phyloP scores from a whole-genome alignment of 2,329 filamentous ascomycete species.

The Talaromyces rugulosus region DNA sequence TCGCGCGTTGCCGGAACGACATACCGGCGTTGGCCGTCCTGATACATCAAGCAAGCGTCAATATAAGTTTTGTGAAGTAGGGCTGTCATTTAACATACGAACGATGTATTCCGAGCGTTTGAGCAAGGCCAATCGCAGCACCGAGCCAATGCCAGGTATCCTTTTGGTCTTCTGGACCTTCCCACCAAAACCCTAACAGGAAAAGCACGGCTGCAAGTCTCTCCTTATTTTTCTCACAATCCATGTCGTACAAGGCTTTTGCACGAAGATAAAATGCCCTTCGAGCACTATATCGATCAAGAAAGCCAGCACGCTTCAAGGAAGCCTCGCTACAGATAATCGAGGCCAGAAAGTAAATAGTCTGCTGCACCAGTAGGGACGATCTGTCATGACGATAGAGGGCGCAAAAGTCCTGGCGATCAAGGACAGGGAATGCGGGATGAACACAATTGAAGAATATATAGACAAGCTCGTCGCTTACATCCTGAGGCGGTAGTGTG shows the following conservation, averaged over 20 bases:
- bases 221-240: constrained; percentile 78
- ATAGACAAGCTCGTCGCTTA: no score
- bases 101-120: background rate
- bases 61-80: no score
- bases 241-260: constrained; percentile 68
- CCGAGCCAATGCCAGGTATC: constrained; percentile 36
- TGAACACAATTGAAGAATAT: no score
- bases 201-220: constrained; percentile 67
- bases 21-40: no score
- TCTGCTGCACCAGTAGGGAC: background rate
- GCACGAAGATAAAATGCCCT: background rate
- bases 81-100: background rate
- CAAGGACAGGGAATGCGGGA: no score
- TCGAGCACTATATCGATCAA: background rate
- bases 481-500: no score
- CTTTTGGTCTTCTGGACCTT: constrained; percentile 21
- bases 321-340: background rate
- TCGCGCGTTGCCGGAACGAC: background rate
- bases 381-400: no score
- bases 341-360: background rate
- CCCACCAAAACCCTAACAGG: constrained; percentile 21
- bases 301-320: background rate
- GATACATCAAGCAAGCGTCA: no score
- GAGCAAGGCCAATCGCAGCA: background rate
- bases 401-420: no score